phyloP scores from a whole-genome alignment of 495 filamentous ascomycete species.

The Xylaria intraflava region DNA sequence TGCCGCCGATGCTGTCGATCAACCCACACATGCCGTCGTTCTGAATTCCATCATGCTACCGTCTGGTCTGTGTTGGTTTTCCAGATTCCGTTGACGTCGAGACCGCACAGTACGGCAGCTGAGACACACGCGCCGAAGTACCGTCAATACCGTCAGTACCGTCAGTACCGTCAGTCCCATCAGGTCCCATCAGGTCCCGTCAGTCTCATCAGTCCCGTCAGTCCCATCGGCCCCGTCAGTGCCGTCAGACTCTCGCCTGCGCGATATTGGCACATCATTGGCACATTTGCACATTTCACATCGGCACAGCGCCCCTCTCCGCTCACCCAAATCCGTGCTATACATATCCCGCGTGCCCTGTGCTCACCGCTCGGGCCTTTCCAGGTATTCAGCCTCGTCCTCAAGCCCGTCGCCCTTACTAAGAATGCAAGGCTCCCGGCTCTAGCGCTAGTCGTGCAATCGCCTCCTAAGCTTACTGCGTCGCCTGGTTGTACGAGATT shows the following conservation, averaged over 20 bases:
- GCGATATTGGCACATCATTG: too few relatives aligned
- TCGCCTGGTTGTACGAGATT: constrained; percentile 9
- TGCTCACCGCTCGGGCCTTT: constrained; percentile 18
- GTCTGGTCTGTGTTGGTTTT: too few relatives aligned
- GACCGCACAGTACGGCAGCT: too few relatives aligned
- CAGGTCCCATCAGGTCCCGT: too few relatives aligned
- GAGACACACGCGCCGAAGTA: too few relatives aligned
- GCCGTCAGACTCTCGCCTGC: too few relatives aligned
- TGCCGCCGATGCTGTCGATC: constrained; percentile 11
- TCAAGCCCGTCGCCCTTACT: constrained; percentile 19
- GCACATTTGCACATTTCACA: constrained; percentile 10
- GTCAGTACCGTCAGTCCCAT: too few relatives aligned
- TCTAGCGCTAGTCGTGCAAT: constrained; percentile 6
- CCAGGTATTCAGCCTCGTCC: constrained; percentile 25
- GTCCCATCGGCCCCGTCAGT: too few relatives aligned
- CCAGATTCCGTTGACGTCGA: too few relatives aligned
- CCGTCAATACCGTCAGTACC: too few relatives aligned
- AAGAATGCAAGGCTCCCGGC: constrained; percentile 27
- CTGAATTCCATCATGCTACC: constrained; percentile 2
- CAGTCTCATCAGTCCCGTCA: too few relatives aligned
- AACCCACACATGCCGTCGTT: constrained; percentile 6
- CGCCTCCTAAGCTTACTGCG: constrained; percentile 5
- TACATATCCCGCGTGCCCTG: constrained; percentile 18
- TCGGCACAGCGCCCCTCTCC: neutral
- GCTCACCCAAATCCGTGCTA: constrained; percentile 2